Percentiles rank a stretch among this genome's conserved stretches.
Conservation (phyloP, 2,329 filamentous ascomycete species). For the Saccharata proteae region DNA sequence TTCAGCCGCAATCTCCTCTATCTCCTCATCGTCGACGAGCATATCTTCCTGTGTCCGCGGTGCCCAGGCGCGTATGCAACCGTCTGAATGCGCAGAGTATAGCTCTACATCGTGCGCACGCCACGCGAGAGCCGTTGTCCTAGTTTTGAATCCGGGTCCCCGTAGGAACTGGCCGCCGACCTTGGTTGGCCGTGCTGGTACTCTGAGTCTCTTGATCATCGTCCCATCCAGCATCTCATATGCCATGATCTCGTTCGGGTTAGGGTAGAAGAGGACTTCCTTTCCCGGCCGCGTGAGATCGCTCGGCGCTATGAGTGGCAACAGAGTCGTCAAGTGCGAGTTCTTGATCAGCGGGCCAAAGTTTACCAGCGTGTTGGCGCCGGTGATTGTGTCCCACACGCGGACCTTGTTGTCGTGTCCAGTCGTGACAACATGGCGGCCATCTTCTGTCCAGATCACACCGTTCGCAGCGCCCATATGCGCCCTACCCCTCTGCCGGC, state of each 20-base stretch:
- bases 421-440: constrained; percentile 61
- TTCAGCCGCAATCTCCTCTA: constrained; percentile 21
- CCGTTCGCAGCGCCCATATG: constrained; percentile 78
- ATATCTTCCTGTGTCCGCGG: constrained; percentile 44
- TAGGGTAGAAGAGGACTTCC: constrained; percentile 69
- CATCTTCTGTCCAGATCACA: constrained; percentile 72
- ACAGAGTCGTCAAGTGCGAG: constrained; percentile 28
- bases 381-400: constrained; percentile 72
- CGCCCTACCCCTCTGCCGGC: constrained; percentile 37
- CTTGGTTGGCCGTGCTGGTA: constrained; percentile 8
- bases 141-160: constrained; percentile 22
- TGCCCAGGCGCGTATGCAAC: constrained; percentile 69
- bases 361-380: constrained; percentile 76
- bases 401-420: constrained; percentile 76
- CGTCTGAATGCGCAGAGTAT: constrained; percentile 75
- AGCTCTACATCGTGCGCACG: constrained; percentile 57
- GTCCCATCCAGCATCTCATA: constrained; percentile 70
- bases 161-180: constrained; percentile 5
- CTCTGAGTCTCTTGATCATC: constrained; percentile 53
- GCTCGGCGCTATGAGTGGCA: constrained; percentile 45
- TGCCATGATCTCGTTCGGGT: constrained; percentile 59
- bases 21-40: constrained; percentile 30
- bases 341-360: constrained; percentile 80
- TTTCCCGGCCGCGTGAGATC: constrained; percentile 43
- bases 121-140: constrained; percentile 70